Evolutionary conservation across 2,329 filamentous ascomycete genomes (phyloP), one percentile per base, ranked within the genome.

Genomic region (Graphium sp.): DNA sequence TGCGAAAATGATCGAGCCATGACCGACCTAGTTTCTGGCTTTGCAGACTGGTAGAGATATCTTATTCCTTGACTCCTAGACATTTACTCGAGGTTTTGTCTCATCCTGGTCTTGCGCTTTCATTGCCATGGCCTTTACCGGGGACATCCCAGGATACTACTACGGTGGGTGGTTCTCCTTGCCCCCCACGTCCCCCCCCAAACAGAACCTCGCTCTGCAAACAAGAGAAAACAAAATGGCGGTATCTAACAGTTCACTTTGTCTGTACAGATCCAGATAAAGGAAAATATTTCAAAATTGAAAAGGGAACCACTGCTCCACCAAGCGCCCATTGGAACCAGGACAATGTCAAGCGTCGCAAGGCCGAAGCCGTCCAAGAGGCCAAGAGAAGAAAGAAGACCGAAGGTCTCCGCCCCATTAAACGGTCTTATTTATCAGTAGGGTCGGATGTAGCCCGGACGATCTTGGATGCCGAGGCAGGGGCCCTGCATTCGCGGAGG

Each of bases 211-310:
- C n/a, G 14, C 4, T 16, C 19, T 4, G 15, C 9, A 21, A 2
- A 11, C 14, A 18, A 6, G 11, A 16, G 24, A 13, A 8, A 18
- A 6, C 12, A 30, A 7, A 22, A n/a, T n/a, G n/a, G n/a, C n/a
- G n/a, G n/a, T n/a, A n/a, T n/a, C n/a, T n/a, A n/a, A n/a, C n/a
- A n/a, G n/a, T 15, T 11, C 11, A 7, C 13, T n/a, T 21, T 22
- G 14, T 6, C 5, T 9, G 10, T 18, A 6, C 30, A 71, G 68
- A 73, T 34, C 29, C 47, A 10, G 58, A 60, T 24, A 77, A 69
- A 45, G 62, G 61, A 21, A 74, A 68, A 37, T 81, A 79, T 41
- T 81, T 79, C 48, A 74, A 69, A 39, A 64, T 80, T 28, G 66
- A 76, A 42, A 62, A 58, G 25, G 56, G 65, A 22, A 57, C 63